These are phyloP conservation scores for Blastomyces percursus DNA, from an alignment of 2,329 filamentous ascomycete genomes.

Conservation along the genomic window DNA sequence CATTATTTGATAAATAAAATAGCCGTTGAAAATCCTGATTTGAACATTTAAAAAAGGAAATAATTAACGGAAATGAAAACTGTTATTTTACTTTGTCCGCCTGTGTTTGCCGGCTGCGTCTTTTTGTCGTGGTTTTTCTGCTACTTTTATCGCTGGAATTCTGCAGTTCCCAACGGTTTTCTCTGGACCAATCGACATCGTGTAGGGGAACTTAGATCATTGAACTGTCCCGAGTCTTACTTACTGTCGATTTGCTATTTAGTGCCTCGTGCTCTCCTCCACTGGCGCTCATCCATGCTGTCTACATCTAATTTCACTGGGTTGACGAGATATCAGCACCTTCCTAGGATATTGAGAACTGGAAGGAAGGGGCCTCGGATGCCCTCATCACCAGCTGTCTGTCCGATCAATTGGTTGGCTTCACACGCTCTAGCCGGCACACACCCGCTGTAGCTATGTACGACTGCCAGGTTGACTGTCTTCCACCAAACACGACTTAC, in stretches of 20 bases:
- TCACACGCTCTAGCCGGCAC: background rate
- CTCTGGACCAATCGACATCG: background rate
- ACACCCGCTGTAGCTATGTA: background rate
- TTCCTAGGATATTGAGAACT: background rate
- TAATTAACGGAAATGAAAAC: constrained; percentile 3
- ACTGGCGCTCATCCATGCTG: background rate
- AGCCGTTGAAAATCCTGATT: constrained; percentile 2
- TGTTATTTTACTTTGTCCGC: background rate
- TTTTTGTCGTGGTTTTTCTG: background rate
- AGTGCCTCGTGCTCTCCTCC: background rate
- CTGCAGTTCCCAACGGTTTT: background rate
- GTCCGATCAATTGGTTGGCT: background rate
- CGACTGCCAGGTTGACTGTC: background rate
- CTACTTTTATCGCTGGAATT: background rate
- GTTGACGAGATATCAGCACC: background rate
- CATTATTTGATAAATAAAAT: constrained; percentile 4
- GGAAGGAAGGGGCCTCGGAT: background rate
- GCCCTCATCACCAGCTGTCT: background rate
- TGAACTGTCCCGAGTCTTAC: background rate
- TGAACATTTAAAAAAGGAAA: background rate
- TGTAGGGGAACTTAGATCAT: background rate
- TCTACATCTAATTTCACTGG: background rate
- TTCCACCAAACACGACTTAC: background rate
- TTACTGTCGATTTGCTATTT: background rate
- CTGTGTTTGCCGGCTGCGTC: background rate